Conservation (phyloP, 75 land plant genomes). For the Pinus tabuliformis region DNA sequence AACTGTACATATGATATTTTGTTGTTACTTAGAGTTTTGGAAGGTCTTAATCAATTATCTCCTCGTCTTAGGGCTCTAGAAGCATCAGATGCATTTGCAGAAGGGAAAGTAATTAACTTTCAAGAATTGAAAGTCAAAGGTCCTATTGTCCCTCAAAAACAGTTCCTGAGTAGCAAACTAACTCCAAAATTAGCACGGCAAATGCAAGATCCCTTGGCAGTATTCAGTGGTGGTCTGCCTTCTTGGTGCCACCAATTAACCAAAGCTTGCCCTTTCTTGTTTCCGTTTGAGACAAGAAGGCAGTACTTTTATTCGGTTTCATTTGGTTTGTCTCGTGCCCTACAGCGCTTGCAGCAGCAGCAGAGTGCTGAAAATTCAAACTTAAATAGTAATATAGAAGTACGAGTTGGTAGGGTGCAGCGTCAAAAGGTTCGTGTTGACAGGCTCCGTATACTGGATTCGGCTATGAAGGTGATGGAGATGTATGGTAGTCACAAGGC, state of each 20-base stretch:
- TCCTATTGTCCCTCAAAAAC: conserved; percentile 44
- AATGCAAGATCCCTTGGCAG: conserved; percentile 66
- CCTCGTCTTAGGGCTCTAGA: conserved; percentile 49
- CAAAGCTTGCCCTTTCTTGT: conserved; percentile 72
- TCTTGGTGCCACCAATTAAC: conserved; percentile 80
- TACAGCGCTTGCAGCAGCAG: conserved; percentile 33
- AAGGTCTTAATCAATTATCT: conserved; percentile 56
- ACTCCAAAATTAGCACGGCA: conserved; percentile 92
- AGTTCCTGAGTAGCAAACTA: conserved; percentile 74
- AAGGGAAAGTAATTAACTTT: conserved; percentile 47
- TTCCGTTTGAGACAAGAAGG: conserved; percentile 80
- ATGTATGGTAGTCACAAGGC: conserved; percentile 42
- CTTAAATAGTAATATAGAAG: conserved; percentile 32
- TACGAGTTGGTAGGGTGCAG: conserved; percentile 26
- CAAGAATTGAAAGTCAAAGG: conserved; percentile 36
- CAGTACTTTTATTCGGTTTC: conserved; percentile 66
- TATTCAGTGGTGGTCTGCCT: conserved; percentile 67
- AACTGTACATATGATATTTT: conserved; percentile 61
- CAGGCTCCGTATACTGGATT: conserved; percentile 63
- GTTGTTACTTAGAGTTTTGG: conserved; percentile 67
- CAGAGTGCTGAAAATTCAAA: conserved; percentile 22
- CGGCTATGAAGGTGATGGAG: conserved; percentile 85
- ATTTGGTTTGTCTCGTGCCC: conserved; percentile 45
- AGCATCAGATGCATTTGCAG: conserved; percentile 53
- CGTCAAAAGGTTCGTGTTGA: conserved; percentile 77